A percentile compares a stretch with the other conserved stretches of the same genome.
Evolutionary conservation across 2,329 filamentous ascomycete genomes (phyloP).

Genomic region (Herpotrichia juniperi): DNA sequence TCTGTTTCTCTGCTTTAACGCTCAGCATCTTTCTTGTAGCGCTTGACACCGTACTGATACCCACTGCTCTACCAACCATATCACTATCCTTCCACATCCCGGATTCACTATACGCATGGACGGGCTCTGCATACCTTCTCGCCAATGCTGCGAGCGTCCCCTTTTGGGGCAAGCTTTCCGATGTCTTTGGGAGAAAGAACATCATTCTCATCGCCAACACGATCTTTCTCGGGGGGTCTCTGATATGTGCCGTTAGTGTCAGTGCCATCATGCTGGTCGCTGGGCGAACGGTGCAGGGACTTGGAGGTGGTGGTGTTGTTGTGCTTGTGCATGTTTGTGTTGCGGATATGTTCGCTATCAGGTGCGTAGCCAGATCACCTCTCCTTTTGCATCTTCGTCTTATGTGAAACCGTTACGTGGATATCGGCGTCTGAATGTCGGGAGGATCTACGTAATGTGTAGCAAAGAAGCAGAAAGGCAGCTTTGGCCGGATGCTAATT

Average conservation of each 20-base stretch:
- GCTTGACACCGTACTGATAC: slow-evolving; percentile 63
- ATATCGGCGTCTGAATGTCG: no score
- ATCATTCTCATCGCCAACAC: slow-evolving; percentile 41
- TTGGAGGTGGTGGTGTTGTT: slow-evolving; percentile 60
- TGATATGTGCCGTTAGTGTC: slow-evolving; percentile 56
- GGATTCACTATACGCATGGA: slow-evolving; percentile 76
- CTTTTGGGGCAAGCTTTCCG: slow-evolving; percentile 49
- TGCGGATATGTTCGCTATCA: slow-evolving; percentile 58
- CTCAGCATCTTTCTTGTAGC: slow-evolving; percentile 50
- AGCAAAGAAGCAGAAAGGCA: not conserved
- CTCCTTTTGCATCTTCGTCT: not conserved
- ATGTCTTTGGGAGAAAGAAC: slow-evolving; percentile 46
- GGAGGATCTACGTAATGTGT: not conserved
- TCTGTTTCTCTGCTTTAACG: slow-evolving; percentile 38
- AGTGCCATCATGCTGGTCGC: slow-evolving; percentile 60
- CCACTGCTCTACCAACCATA: slow-evolving; percentile 71
- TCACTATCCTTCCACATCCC: slow-evolving; percentile 65
- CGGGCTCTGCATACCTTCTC: slow-evolving; percentile 59
- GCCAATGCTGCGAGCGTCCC: slow-evolving; percentile 47
- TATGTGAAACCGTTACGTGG: not conserved
- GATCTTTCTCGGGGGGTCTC: slow-evolving; percentile 57
- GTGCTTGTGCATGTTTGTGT: slow-evolving; percentile 61
- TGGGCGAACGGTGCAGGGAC: slow-evolving; percentile 60
- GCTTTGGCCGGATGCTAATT: no score
- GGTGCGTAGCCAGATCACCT: slow-evolving; percentile 22